Evolutionary conservation across 108 stramenopile species (phyloP).

Genomic region (Skeletonema menzelii): DNA sequence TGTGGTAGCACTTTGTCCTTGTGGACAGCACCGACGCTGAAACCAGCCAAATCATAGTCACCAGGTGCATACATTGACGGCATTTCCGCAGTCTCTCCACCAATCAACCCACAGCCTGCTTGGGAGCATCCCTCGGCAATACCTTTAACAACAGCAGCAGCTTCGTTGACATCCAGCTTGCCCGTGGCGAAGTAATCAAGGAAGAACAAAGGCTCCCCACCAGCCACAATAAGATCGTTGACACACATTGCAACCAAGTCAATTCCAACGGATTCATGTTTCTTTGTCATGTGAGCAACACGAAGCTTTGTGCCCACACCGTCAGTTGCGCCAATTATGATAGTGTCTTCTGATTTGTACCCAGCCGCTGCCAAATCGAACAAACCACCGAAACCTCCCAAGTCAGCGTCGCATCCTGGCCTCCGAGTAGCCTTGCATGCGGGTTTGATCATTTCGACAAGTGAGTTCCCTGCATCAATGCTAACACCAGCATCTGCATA

Average conservation of each 20-base stretch:
- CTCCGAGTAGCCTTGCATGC: slow-evolving; percentile 91
- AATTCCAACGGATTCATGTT: slow-evolving; percentile 89
- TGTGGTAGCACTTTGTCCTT: slow-evolving; percentile 82
- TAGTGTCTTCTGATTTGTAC: slow-evolving; percentile 83
- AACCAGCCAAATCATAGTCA: slow-evolving; percentile 97
- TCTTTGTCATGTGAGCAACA: slow-evolving; percentile 83
- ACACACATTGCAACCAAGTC: slow-evolving; percentile 99
- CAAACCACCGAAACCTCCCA: slow-evolving; percentile 96
- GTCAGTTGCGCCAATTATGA: slow-evolving; percentile 97
- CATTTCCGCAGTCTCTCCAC: slow-evolving; percentile 99
- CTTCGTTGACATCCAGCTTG: slow-evolving; percentile 85
- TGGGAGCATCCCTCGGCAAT: slow-evolving; percentile 96
- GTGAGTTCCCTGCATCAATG: slow-evolving; percentile 95
- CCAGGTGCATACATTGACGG: slow-evolving; percentile 98
- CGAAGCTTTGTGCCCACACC: slow-evolving; percentile 99
- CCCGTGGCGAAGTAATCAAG: slow-evolving; percentile 98
- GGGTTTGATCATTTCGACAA: slow-evolving; percentile 96
- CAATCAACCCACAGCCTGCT: slow-evolving; percentile 94
- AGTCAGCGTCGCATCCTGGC: slow-evolving; percentile 93
- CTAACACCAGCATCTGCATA: slow-evolving; percentile 97
- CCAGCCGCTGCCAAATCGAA: slow-evolving; percentile 97
- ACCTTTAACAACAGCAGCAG: slow-evolving; percentile 91
- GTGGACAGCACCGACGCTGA: slow-evolving; percentile 95
- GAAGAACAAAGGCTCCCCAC: slow-evolving; percentile 98
- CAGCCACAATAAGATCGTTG: slow-evolving; percentile 96